These are phyloP conservation scores for Sarcodon sp. DNA, from an alignment of 768 basidiomycete genomes.

Conservation along the genomic window DNA sequence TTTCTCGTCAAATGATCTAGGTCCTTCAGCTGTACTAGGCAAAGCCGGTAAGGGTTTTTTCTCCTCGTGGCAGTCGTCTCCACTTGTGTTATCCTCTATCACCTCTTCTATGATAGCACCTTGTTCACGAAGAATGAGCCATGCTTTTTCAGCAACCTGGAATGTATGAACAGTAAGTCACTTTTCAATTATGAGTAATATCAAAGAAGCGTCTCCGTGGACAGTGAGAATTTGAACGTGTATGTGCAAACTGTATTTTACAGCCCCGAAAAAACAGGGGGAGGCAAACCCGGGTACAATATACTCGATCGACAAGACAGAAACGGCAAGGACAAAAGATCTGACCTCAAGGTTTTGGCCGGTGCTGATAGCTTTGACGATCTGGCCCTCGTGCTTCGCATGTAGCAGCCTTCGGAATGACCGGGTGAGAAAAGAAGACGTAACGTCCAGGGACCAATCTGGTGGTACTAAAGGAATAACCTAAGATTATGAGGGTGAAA, in stretches of 20 bases:
- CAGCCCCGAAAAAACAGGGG: too few relatives aligned
- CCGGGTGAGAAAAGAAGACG: slow-evolving; percentile 69
- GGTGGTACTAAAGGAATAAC: slow-evolving; percentile 55
- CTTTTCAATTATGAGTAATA: slow-evolving; percentile 8
- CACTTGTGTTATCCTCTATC: slow-evolving; percentile 27
- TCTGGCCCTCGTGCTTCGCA: slow-evolving; percentile 51
- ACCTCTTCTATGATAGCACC: slow-evolving; percentile 61
- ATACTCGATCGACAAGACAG: too few relatives aligned
- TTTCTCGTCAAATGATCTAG: not conserved
- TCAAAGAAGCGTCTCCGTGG: too few relatives aligned
- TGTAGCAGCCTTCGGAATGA: slow-evolving; percentile 72
- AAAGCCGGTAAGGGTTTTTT: not conserved
- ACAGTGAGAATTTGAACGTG: too few relatives aligned
- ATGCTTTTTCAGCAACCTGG: slow-evolving; percentile 48
- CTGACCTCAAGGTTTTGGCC: slow-evolving; percentile 63
- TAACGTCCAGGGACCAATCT: slow-evolving; percentile 59
- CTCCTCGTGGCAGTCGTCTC: slow-evolving; percentile 15
- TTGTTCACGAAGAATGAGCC: slow-evolving; percentile 42
- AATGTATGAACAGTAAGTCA: not conserved
- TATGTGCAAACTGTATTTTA: too few relatives aligned
- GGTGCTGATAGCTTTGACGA: slow-evolving; percentile 65
- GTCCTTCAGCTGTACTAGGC: not conserved
- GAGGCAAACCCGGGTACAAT: too few relatives aligned
- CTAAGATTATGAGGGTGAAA: slow-evolving; percentile 18
- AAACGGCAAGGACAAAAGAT: not conserved